Percentiles rank a stretch among this genome's conserved stretches.
phyloP scores from a whole-genome alignment of 495 filamentous ascomycete species.

The Xylaria palmicola region DNA sequence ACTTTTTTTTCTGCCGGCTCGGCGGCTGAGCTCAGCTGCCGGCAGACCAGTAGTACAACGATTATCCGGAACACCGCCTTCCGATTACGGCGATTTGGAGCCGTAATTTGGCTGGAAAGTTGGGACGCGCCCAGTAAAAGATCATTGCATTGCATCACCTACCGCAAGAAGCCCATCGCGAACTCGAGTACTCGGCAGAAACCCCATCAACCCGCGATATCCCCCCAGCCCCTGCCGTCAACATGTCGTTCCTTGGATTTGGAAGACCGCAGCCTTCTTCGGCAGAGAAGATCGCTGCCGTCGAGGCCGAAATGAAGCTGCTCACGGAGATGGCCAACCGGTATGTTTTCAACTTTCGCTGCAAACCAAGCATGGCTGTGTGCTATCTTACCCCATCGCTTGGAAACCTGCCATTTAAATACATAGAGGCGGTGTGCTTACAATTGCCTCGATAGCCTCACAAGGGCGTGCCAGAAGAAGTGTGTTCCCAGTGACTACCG shows the following conservation, averaged over 20 bases:
- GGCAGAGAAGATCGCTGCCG: slow-evolving; percentile 91
- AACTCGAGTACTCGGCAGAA: too few species aligned
- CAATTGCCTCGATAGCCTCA: slow-evolving; percentile 57
- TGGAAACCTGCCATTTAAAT: not conserved
- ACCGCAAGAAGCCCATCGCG: slow-evolving; percentile 8
- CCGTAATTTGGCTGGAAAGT: not conserved
- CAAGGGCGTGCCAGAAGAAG: slow-evolving; percentile 85
- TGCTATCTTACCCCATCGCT: not conserved
- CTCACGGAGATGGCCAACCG: slow-evolving; percentile 95
- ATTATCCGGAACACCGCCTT: slow-evolving; percentile 30
- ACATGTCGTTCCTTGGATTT: slow-evolving; percentile 91
- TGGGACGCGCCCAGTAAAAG: not conserved
- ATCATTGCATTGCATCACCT: slow-evolving; percentile 14
- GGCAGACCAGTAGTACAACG: not conserved
- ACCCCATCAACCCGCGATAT: slow-evolving; percentile 8
- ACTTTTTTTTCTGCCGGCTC: slow-evolving; percentile 1
- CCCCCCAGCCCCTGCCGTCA: slow-evolving; percentile 31
- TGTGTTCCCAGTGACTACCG: slow-evolving; percentile 89
- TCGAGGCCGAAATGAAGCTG: slow-evolving; percentile 93
- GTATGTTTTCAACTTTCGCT: slow-evolving; percentile 50
- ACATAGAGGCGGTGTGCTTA: not conserved
- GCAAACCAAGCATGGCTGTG: not conserved
- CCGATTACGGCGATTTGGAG: not conserved
- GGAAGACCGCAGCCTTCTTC: slow-evolving; percentile 87
- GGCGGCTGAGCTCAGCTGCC: too few species aligned